These are phyloP conservation scores for Urostyla sp. DNA, from an alignment of 73 alveolate species.

Conservation along the genomic window DNA sequence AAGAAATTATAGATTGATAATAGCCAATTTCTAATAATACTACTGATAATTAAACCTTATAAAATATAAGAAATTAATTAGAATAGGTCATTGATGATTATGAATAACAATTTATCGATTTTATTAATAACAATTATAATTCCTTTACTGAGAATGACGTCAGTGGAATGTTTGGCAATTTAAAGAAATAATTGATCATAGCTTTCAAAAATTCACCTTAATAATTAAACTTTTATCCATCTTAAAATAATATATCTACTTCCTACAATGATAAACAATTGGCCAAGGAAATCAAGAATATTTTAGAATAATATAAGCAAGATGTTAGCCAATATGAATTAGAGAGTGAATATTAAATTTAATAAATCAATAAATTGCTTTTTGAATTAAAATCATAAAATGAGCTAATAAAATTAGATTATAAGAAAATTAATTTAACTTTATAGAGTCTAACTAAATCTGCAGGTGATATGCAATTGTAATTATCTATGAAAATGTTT, in stretches of 20 bases:
- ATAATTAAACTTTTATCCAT: neutral
- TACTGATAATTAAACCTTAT: neutral
- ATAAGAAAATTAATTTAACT: neutral
- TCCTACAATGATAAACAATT: neutral
- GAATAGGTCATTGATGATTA: neutral
- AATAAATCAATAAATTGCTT: slow-evolving; percentile 2
- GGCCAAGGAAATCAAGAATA: neutral
- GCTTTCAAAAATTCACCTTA: neutral
- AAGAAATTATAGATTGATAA: neutral
- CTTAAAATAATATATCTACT: neutral
- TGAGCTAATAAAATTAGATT: neutral
- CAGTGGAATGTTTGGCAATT: neutral
- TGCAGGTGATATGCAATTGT: slow-evolving; percentile 1
- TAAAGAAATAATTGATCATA: neutral
- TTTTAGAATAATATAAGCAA: neutral
- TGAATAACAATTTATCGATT: slow-evolving; percentile 15
- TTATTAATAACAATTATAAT: slow-evolving; percentile 39
- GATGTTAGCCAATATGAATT: slow-evolving; percentile 28
- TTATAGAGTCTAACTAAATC: slow-evolving; percentile 5
- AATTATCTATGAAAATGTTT: too few relatives aligned
- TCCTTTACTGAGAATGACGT: slow-evolving; percentile 44
- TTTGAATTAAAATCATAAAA: slow-evolving; percentile 24
- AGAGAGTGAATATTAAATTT: neutral
- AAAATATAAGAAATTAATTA: neutral
- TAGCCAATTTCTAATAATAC: neutral